phyloP scores from a whole-genome alignment of 2,329 filamentous ascomycete species.

The Colletotrichum sp. region DNA sequence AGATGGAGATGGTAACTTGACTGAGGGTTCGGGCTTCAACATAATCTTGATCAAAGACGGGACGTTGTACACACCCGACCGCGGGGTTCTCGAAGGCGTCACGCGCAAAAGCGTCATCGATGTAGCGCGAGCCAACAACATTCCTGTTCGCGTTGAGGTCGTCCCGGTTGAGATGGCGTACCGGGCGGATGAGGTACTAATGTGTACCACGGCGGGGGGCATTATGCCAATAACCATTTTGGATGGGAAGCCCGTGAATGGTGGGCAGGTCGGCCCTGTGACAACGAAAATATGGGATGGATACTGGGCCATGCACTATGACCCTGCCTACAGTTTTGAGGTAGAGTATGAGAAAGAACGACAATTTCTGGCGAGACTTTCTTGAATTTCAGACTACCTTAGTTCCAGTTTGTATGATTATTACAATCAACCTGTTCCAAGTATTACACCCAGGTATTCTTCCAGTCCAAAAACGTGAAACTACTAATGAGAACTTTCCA shows the following conservation, averaged over 20 bases:
- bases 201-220: conserved; percentile 58
- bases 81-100: conserved; percentile 53
- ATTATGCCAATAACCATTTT: conserved; percentile 56
- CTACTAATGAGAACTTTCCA: too few relatives aligned
- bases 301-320: conserved; percentile 55
- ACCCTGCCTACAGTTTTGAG: conserved; percentile 38
- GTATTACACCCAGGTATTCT: too few relatives aligned
- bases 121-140: conserved; percentile 34
- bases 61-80: conserved; percentile 48
- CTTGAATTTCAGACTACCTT: too few relatives aligned
- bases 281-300: conserved; percentile 54
- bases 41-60: conserved; percentile 50
- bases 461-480: too few relatives aligned
- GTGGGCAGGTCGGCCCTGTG: conserved; percentile 48
- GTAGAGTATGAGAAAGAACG: too few relatives aligned
- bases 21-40: conserved; percentile 57
- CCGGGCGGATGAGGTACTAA: conserved; percentile 52
- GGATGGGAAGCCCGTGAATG: conserved; percentile 45
- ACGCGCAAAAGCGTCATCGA: conserved; percentile 55
- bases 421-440: too few relatives aligned
- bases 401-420: too few relatives aligned
- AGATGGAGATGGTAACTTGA: conserved; percentile 53
- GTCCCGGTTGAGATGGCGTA: conserved; percentile 48
- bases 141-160: conserved; percentile 41
- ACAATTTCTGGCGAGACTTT: too few relatives aligned